Evolutionary conservation across 768 basidiomycete genomes (phyloP).

Genomic region (Rhodosporidiobolus odoratus): DNA sequence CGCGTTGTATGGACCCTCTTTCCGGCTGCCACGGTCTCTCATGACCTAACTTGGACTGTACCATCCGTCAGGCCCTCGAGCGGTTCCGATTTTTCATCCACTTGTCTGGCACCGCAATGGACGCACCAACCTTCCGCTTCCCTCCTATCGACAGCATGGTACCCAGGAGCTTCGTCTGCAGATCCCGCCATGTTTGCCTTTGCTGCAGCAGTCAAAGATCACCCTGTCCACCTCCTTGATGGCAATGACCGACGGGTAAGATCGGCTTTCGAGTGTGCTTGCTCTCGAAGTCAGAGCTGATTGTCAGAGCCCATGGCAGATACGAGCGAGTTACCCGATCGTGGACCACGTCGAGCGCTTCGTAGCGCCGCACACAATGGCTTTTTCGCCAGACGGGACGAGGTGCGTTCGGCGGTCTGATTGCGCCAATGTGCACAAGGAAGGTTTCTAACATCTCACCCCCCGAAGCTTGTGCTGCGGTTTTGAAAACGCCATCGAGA

Average conservation of each 20-base stretch:
- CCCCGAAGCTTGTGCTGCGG: slow-evolving; percentile 71
- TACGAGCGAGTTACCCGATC: slow-evolving; percentile 84
- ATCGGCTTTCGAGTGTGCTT: slow-evolving; percentile 43
- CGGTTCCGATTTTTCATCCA: slow-evolving; percentile 1
- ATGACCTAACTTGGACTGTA: no score
- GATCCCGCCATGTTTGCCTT: slow-evolving; percentile 72
- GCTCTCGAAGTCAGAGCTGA: background rate
- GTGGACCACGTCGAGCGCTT: slow-evolving; percentile 90
- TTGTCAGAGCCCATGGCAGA: slow-evolving; percentile 51
- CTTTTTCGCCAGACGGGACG: slow-evolving; percentile 65
- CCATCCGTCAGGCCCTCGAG: no score
- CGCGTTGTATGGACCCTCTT: slow-evolving; percentile 55
- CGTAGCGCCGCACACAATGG: slow-evolving; percentile 75
- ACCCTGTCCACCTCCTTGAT: slow-evolving; percentile 78
- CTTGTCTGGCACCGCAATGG: slow-evolving; percentile 4
- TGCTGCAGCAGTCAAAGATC: slow-evolving; percentile 73
- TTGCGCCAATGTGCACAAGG: no score
- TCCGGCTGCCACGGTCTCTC: no score
- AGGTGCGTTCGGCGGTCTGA: slow-evolving; percentile 54
- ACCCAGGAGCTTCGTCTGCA: slow-evolving; percentile 59
- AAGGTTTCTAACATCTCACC: no score
- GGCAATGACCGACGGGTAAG: slow-evolving; percentile 63
- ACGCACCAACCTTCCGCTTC: slow-evolving; percentile 20
- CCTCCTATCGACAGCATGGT: slow-evolving; percentile 33
- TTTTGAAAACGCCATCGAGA: slow-evolving; percentile 75